Evolutionary conservation across 306 rosid species (phyloP).

Genomic region (Crotalaria pallida): DNA sequence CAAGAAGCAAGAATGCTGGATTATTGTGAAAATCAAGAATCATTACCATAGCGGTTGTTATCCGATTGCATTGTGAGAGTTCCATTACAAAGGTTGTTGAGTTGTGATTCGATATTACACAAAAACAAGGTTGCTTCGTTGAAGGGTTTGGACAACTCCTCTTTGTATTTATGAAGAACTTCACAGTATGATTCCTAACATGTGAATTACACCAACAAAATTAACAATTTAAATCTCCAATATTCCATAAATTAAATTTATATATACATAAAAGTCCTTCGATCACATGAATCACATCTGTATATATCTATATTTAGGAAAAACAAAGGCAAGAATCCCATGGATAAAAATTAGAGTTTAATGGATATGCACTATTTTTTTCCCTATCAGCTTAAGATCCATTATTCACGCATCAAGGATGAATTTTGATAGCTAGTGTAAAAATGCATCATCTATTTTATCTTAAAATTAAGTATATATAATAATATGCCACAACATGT

Average conservation of each 20-base stretch:
- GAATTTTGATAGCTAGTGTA: too few species aligned
- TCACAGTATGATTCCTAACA: slow-evolving; percentile 62
- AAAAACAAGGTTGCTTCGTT: slow-evolving; percentile 66
- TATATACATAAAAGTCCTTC: not conserved
- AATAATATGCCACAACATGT: not conserved
- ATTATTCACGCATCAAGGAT: too few species aligned
- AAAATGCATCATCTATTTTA: too few species aligned
- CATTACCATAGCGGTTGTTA: slow-evolving; percentile 37
- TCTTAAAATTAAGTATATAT: not conserved
- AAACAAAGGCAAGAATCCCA: not conserved
- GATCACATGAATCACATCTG: not conserved
- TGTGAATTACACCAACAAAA: not conserved
- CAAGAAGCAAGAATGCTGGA: not conserved
- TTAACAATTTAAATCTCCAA: not conserved
- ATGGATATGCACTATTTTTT: too few species aligned
- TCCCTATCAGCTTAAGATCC: too few species aligned
- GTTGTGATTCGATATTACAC: slow-evolving; percentile 54
- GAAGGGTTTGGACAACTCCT: slow-evolving; percentile 64
- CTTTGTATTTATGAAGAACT: slow-evolving; percentile 56
- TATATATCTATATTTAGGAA: not conserved
- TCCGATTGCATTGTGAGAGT: slow-evolving; percentile 34
- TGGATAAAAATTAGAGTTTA: too few species aligned
- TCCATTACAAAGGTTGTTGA: slow-evolving; percentile 62
- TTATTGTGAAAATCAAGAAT: not conserved
- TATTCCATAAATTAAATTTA: not conserved